Evolutionary conservation across 768 basidiomycete species (phyloP).

Genomic region (Pholiota microspora): DNA sequence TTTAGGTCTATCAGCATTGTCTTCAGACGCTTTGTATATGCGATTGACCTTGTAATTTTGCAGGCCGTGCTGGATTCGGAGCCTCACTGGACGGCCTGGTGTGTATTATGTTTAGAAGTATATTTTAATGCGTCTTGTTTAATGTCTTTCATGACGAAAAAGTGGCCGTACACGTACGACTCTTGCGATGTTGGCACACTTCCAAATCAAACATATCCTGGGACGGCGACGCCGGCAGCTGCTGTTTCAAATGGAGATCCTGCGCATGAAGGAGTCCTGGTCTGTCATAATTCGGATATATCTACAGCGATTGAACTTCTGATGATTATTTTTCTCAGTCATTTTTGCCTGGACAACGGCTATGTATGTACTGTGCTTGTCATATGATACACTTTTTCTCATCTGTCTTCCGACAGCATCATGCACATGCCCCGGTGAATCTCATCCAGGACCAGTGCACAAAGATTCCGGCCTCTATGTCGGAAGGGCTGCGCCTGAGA

Average conservation of each 20-base stretch:
- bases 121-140: too few species aligned
- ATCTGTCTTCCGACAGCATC: constrained; percentile 20
- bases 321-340: constrained; percentile 35
- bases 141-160: too few species aligned
- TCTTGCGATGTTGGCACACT: constrained; percentile 82
- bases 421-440: constrained; percentile 42
- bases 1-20: constrained; percentile 36
- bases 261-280: constrained; percentile 36
- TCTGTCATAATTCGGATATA: constrained; percentile 16
- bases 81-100: constrained; percentile 69
- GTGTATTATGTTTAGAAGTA: too few species aligned
- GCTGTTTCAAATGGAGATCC: constrained; percentile 45
- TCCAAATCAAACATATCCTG: constrained; percentile 74
- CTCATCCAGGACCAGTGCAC: constrained; percentile 39
- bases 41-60: constrained; percentile 10
- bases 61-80: constrained; percentile 73
- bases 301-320: not conserved
- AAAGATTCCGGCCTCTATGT: constrained; percentile 54
- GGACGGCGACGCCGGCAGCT: constrained; percentile 44
- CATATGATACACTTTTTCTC: not conserved
- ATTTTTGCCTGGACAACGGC: constrained; percentile 66
- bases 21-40: constrained; percentile 28
- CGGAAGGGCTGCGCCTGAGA: constrained; percentile 66
- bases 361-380: constrained; percentile 22
- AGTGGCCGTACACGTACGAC: constrained; percentile 75